Percentiles rank a stretch among this genome's conserved stretches.
phyloP scores from a whole-genome alignment of 208 protist species.

The Angomonas deanei region DNA sequence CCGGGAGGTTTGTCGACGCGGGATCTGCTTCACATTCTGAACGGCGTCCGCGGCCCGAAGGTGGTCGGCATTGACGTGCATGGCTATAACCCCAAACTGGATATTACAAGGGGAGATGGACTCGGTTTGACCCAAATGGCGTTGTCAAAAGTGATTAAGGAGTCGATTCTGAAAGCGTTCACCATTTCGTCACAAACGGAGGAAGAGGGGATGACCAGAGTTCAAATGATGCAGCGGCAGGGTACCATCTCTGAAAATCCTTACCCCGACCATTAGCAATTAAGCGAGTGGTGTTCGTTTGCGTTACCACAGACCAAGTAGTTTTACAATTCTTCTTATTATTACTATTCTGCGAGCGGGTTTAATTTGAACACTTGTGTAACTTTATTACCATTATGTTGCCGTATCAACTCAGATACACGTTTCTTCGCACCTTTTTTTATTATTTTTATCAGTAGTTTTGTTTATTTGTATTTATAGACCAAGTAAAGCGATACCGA shows the following conservation, averaged over 20 bases:
- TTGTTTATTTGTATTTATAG: slow-evolving; percentile 3
- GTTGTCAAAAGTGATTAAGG: slow-evolving; percentile 72
- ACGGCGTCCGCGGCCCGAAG: slow-evolving; percentile 65
- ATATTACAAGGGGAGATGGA: slow-evolving; percentile 50
- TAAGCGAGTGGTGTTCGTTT: neutral
- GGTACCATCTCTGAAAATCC: slow-evolving; percentile 76
- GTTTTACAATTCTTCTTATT: neutral
- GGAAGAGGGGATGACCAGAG: slow-evolving; percentile 67
- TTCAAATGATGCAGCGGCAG: slow-evolving; percentile 81
- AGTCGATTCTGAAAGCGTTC: slow-evolving; percentile 66
- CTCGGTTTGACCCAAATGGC: slow-evolving; percentile 73
- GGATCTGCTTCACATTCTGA: slow-evolving; percentile 75
- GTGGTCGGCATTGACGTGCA: slow-evolving; percentile 78
- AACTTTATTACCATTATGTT: neutral
- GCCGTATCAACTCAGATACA: neutral
- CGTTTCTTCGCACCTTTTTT: neutral
- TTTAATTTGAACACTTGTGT: neutral
- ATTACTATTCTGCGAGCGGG: too few relatives aligned
- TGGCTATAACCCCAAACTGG: slow-evolving; percentile 55
- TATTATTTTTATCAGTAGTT: slow-evolving; percentile 3
- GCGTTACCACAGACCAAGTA: too few relatives aligned
- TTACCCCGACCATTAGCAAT: slow-evolving; percentile 60
- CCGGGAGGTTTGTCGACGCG: slow-evolving; percentile 68
- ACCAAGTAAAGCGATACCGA: neutral
- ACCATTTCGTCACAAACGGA: slow-evolving; percentile 74